Base-by-base conservation (phyloP, 2,329 filamentous ascomycete species). In the Verticillium tricorpus region DNA sequence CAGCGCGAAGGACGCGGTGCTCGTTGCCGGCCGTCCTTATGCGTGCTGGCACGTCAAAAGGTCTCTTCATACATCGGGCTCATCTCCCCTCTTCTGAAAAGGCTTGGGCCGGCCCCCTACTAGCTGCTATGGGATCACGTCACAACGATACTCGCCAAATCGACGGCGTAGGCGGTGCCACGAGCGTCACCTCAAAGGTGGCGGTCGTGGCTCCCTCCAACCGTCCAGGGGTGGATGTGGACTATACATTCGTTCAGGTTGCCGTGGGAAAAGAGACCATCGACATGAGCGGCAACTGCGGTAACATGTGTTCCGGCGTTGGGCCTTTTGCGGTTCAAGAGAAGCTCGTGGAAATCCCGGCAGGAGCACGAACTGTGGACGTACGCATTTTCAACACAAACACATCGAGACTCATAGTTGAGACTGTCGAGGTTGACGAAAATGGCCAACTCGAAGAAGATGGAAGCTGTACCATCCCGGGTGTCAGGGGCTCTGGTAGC, bases 21-120 rank as follows among this genome's bases (percentile, higher is more conserved):
- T 62, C 65, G 11, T 65, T 84, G 2, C 78, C 78, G 3, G 84
- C 84, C 11, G 79, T 84, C 19, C 85, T 87, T 66, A 87, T 88
- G 74, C 80, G 86, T 28, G 85, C 85, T 25, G 86, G 87, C 5
- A 89, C 86, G 6, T 88, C 85, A 4, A 83, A 85, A 62, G 86
- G 83, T 15, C 75, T 89, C 4, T 82, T 89, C 63, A 78, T 89
- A 66, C 80, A 86, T 45, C 72, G 79, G 17, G 72, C 75, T 28
- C 73, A 87, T 67, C 78, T 89, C 0, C 85, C 86, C 0, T 37
- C 62, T 0, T 69, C 79, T 17, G 72, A 67, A 70, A 34, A 71
- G 11, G 72, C 79, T 66, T 87, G 85, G 82, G 75, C 76, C 3
- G 70, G 73, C 0, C 80, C 86, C n/a, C 82, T 88, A 69, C 78